Evolutionary conservation across 2,329 filamentous ascomycete genomes (phyloP).

Genomic region (Aspergillus sp.): DNA sequence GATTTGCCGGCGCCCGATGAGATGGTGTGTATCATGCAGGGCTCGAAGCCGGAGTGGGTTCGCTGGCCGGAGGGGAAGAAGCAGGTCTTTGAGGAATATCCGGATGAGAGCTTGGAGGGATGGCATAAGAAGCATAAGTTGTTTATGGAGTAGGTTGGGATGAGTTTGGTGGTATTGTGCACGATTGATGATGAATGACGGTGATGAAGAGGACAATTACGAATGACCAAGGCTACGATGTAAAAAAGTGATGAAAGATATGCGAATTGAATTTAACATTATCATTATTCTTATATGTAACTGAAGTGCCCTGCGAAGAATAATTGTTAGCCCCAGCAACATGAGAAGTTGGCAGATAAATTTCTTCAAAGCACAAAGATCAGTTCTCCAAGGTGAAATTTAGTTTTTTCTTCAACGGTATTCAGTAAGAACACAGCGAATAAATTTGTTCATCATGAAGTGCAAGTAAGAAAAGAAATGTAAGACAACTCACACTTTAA

Average conservation of each 20-base stretch:
- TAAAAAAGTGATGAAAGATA: neutral
- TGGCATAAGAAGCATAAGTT: conserved; percentile 48
- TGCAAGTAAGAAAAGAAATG: conserved; percentile 1
- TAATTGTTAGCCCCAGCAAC: conserved; percentile 9
- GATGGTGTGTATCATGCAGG: conserved; percentile 48
- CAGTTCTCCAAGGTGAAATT: conserved; percentile 68
- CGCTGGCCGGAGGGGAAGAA: conserved; percentile 51
- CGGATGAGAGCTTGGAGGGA: conserved; percentile 41
- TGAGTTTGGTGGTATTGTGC: neutral
- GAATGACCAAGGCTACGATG: neutral
- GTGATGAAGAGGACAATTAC: neutral
- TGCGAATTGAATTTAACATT: conserved; percentile 2
- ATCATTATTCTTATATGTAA: neutral
- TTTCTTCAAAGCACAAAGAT: conserved; percentile 28
- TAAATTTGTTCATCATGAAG: conserved; percentile 58
- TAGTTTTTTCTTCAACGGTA: conserved; percentile 57
- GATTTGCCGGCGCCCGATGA: conserved; percentile 45
- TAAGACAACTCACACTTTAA: conserved; percentile 24
- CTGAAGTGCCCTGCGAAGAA: neutral
- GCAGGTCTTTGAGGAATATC: conserved; percentile 40
- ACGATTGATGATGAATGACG: neutral
- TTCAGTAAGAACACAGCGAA: conserved; percentile 67
- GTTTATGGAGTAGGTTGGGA: conserved; percentile 29
- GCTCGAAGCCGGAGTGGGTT: conserved; percentile 48
- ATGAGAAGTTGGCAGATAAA: conserved; percentile 1